Evolutionary conservation across 805 yeast genomes (phyloP).

Genomic region (Metschnikowia baotianmanensis): DNA sequence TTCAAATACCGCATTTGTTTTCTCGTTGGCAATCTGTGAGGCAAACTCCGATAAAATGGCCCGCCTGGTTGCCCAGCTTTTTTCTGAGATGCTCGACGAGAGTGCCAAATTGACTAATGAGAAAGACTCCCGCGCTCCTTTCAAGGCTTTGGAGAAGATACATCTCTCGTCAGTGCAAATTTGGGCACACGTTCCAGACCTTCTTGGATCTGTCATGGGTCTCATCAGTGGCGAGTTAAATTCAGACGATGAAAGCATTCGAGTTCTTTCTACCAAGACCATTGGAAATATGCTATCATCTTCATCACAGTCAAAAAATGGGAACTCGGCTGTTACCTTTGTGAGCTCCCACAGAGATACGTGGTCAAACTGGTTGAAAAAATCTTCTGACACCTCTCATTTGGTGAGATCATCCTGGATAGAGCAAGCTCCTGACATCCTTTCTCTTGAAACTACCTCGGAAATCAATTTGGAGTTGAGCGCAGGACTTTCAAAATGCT

Average conservation of each 20-base stretch:
- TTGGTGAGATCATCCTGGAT: constrained; percentile 71
- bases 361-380: constrained; percentile 71
- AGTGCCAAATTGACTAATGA: constrained; percentile 24
- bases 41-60: constrained; percentile 71
- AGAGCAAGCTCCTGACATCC: constrained; percentile 48
- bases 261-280: constrained; percentile 69
- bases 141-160: constrained; percentile 52
- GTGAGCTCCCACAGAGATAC: constrained; percentile 54
- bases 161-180: constrained; percentile 63
- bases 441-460: constrained; percentile 41
- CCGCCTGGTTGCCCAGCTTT: constrained; percentile 71
- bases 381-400: constrained; percentile 66
- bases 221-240: constrained; percentile 75
- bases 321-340: constrained; percentile 54
- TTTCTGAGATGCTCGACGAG: constrained; percentile 71
- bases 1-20: constrained; percentile 59
- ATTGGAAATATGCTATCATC: constrained; percentile 59
- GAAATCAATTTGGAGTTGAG: constrained; percentile 43
- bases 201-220: constrained; percentile 71
- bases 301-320: constrained; percentile 27
- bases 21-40: constrained; percentile 67
- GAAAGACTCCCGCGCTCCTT: constrained; percentile 16
- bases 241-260: constrained; percentile 61
- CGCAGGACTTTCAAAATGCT: constrained; percentile 61
- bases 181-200: constrained; percentile 78